Evolutionary conservation across 2,329 filamentous ascomycete species (phyloP).

Genomic region (Lasiodiplodia sp.): DNA sequence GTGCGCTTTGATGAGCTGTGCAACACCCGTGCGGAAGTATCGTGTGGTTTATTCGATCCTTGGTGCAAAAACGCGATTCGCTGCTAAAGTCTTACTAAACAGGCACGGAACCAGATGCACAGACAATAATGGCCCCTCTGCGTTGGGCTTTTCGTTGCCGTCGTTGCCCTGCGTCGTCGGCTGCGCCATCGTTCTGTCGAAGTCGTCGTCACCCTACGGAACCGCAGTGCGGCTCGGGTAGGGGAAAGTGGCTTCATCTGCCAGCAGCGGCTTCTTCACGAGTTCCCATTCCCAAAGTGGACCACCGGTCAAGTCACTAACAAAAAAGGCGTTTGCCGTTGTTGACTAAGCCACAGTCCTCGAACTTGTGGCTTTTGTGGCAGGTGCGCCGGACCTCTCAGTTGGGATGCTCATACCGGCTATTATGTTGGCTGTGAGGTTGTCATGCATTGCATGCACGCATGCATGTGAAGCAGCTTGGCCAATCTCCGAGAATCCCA

Average conservation of each 20-base stretch:
- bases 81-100: no score
- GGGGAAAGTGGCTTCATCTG: background rate
- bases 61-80: no score
- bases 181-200: background rate
- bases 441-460: background rate
- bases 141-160: no score
- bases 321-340: background rate
- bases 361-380: background rate
- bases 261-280: background rate
- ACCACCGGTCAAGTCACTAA: background rate
- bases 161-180: no score
- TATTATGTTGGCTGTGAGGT: background rate
- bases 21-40: no score
- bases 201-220: background rate
- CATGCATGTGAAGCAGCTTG: background rate
- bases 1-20: no score
- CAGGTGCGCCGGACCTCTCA: background rate
- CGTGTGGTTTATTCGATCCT: no score
- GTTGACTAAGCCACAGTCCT: background rate
- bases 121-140: no score
- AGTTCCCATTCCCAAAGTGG: background rate
- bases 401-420: no score
- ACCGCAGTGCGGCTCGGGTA: background rate
- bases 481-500: background rate
- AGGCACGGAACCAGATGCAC: no score